Percentiles rank a stretch among this genome's conserved stretches.
Conservation (phyloP, 2,329 filamentous ascomycete species). For the Trichoderma cornu-damae region DNA sequence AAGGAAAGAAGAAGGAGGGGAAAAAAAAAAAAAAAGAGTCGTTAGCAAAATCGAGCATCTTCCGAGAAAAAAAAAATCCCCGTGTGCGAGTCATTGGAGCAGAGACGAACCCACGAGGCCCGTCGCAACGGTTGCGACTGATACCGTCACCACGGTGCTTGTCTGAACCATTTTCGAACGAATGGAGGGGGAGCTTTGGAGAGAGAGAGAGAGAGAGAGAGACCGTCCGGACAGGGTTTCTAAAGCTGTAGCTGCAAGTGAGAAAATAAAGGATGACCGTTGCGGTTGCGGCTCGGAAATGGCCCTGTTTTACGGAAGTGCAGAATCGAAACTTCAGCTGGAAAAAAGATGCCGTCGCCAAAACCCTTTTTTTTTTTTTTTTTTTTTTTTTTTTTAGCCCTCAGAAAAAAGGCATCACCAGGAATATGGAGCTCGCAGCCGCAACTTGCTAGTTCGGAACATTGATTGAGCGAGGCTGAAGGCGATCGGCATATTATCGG, state of each 20-base stretch:
- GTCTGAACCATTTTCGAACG: conserved; percentile 42
- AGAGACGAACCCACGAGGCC: conserved; percentile 50
- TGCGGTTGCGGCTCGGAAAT: not conserved
- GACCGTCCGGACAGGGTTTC: not conserved
- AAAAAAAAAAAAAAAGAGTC: not conserved
- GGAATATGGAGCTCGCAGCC: conserved; percentile 15
- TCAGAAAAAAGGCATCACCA: conserved; percentile 17
- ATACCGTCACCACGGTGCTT: conserved; percentile 54
- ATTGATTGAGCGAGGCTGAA: conserved; percentile 20
- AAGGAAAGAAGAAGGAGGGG: no score
- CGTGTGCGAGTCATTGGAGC: conserved; percentile 8
- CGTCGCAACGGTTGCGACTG: conserved; percentile 55
- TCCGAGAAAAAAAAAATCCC: not conserved
- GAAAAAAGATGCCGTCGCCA: conserved; percentile 9
- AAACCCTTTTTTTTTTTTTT: not conserved
- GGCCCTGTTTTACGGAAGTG: not conserved
- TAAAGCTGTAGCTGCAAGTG: conserved; percentile 3
- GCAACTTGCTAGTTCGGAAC: conserved; percentile 19
- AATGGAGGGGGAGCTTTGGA: conserved; percentile 10
- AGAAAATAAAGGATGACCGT: conserved; percentile 11
- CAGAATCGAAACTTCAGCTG: conserved; percentile 8
- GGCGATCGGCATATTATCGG: conserved; percentile 25
- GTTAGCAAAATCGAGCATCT: conserved; percentile 22
- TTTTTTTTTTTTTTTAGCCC: not conserved
- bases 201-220: no score